Base-by-base conservation (phyloP, 768 basidiomycete species). In the Chalciporus piperatus region DNA sequence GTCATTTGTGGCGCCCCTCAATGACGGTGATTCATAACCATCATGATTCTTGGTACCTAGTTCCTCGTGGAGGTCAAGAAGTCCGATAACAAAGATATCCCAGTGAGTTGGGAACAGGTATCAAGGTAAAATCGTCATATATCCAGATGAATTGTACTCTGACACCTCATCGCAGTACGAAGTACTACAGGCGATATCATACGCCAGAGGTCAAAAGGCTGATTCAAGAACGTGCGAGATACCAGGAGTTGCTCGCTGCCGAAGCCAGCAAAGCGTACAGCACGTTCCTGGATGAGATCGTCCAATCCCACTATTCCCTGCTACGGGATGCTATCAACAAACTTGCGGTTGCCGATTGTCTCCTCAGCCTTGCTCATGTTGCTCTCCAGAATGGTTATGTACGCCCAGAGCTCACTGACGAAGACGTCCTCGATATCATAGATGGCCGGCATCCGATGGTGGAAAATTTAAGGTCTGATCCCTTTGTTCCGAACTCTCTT, bases 401-500 rank as follows among this genome's bases (percentile, higher is more conserved):
- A 30, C 83, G 85, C 41, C 95, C 96, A 1, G 70, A 76, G 54
- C 89, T 97, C 60, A 80, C 80, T 0, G 78, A 84, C 7, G 81
- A 83, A 25, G 79, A 84, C 43, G 67, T 67, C 22, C 72, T 98
- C 12, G 84, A 90, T 53, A 88, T 98, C 27, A 69, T 77, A 11
- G 82, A 85, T n/a, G 95, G 92, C 0, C 79, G 93, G 11, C 96
- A 99, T 73, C 96, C 96, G 0, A 92, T 98, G 82, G 82, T 95
- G 14, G 95, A 97, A 66, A 78, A 78, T 9, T 70, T 94, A 19
- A 75, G 83, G 35, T 71, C 84, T 1, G 83, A 89, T 54, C 91
- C 93, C 2, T 96, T 92, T 69, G 85, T 98, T 1, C 86, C 92
- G 3, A 98, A 97, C 65, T 79, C 83, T 12, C 68, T 96, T 16